Percentiles rank a stretch among this genome's conserved stretches.
Conservation (phyloP, 2,329 filamentous ascomycete species). For the Septoria petroselini region DNA sequence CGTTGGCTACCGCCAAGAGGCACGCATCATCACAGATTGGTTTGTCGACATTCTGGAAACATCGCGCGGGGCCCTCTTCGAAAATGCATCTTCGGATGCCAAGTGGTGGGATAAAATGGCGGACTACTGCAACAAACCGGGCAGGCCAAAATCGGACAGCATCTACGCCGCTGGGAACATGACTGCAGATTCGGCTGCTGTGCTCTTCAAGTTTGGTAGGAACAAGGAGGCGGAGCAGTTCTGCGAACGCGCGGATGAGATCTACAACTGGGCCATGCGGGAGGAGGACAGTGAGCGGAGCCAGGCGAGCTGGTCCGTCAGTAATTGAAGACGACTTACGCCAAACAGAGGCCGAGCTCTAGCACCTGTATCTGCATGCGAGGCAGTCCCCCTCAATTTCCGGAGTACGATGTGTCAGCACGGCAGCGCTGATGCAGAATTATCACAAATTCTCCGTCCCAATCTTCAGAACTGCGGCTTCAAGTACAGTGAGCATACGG, state of each 20-base stretch:
- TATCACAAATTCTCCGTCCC: no score
- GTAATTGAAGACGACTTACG: neutral
- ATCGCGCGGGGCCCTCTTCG: neutral
- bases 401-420: no score
- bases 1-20: neutral
- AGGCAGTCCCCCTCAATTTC: no score
- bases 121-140: conserved; percentile 4
- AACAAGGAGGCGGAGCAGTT: conserved; percentile 17
- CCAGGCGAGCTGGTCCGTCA: neutral
- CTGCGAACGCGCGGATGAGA: conserved; percentile 19
- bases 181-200: conserved; percentile 14
- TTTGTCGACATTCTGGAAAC: conserved; percentile 15
- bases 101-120: conserved; percentile 7
- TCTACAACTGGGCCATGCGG: conserved; percentile 12
- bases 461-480: no score
- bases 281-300: conserved; percentile 12
- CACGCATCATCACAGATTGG: neutral
- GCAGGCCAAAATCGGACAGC: conserved; percentile 2
- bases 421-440: no score
- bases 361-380: no score
- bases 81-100: neutral
- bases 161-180: conserved; percentile 10
- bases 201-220: conserved; percentile 21
- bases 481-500: no score
- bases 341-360: no score